A percentile compares a stretch with the other conserved stretches of the same genome.
Evolutionary conservation across 2,329 filamentous ascomycete species (phyloP).

Genomic region (Hymenoscyphus albidus): DNA sequence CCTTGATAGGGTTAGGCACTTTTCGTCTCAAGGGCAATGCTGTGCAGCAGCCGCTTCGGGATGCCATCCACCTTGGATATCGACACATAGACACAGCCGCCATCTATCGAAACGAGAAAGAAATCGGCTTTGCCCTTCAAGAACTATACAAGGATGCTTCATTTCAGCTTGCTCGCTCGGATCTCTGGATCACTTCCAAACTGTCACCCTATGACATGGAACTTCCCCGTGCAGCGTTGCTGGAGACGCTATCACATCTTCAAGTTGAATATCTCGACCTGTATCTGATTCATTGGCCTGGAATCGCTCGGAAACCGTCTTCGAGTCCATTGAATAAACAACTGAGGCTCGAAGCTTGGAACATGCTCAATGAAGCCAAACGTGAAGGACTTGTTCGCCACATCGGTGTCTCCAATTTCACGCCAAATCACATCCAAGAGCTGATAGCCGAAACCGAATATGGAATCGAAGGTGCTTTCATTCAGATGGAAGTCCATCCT

Average conservation of each 20-base stretch:
- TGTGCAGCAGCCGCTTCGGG: conserved; percentile 16
- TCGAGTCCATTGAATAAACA: conserved; percentile 56
- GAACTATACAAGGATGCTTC: conserved; percentile 2
- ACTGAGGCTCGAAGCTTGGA: conserved; percentile 58
- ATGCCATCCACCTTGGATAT: conserved; percentile 25
- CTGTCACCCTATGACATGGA: conserved; percentile 12
- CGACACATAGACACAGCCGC: conserved; percentile 27
- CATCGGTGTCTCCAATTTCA: conserved; percentile 83
- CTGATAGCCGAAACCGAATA: conserved; percentile 56
- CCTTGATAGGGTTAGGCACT: conserved; percentile 16
- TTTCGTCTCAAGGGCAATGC: conserved; percentile 18
- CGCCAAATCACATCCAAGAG: conserved; percentile 70
- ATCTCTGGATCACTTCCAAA: conserved; percentile 29
- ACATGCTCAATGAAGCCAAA: conserved; percentile 63
- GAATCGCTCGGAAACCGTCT: conserved; percentile 36
- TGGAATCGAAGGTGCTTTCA: conserved; percentile 60
- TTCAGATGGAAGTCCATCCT: conserved; percentile 79
- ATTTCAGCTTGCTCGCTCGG: neutral
- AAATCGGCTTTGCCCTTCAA: conserved; percentile 16
- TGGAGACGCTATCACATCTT: conserved; percentile 54
- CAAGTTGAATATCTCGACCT: conserved; percentile 63
- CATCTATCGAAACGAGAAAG: conserved; percentile 20
- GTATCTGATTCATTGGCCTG: conserved; percentile 70
- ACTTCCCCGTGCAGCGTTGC: conserved; percentile 45
- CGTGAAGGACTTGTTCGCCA: conserved; percentile 66